These are phyloP conservation scores for Fusarium albidum DNA, from an alignment of 2,329 filamentous ascomycete genomes.

Conservation along the genomic window DNA sequence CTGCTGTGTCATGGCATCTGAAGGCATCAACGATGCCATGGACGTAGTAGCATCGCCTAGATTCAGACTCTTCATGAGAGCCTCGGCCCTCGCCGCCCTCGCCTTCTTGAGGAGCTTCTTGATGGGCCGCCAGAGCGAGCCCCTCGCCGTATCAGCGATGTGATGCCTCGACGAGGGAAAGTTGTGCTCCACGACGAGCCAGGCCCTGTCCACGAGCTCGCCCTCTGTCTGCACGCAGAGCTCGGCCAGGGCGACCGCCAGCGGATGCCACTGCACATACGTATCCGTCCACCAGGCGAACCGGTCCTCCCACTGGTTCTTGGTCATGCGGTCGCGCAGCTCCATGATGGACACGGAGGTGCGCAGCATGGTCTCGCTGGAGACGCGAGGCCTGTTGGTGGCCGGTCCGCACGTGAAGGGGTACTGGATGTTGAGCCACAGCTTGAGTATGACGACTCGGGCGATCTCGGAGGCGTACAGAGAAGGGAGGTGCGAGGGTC, in stretches of 20 bases:
- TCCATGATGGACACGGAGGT: conserved; percentile 58
- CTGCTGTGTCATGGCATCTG: conserved; percentile 13
- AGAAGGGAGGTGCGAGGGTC: conserved; percentile 45
- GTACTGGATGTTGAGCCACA: conserved; percentile 57
- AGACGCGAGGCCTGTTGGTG: conserved; percentile 43
- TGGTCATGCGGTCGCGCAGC: conserved; percentile 44
- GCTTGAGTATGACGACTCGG: conserved; percentile 54
- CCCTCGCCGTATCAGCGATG: conserved; percentile 59
- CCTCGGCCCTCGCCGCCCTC: conserved; percentile 48
- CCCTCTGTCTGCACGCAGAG: conserved; percentile 58
- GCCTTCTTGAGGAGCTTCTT: conserved; percentile 62
- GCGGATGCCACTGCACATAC: conserved; percentile 64
- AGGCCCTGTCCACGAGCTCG: conserved; percentile 56
- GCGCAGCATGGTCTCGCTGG: conserved; percentile 53
- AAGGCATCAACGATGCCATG: conserved; percentile 6
- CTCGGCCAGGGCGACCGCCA: conserved; percentile 61
- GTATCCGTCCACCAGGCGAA: conserved; percentile 59
- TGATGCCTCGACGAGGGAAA: conserved; percentile 53
- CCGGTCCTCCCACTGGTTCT: conserved; percentile 45
- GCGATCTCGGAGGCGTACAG: conserved; percentile 50
- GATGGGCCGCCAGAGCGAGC: conserved; percentile 62
- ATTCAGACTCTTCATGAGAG: conserved; percentile 39
- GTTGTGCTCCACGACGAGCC: conserved; percentile 56
- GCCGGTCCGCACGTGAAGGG: conserved; percentile 48
- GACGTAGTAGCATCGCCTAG: conserved; percentile 20